Percentiles rank a stretch among this genome's conserved stretches.
Evolutionary conservation across 371 early-diverging fungal genomes (phyloP).

Genomic region (Haplosporangium sp.): DNA sequence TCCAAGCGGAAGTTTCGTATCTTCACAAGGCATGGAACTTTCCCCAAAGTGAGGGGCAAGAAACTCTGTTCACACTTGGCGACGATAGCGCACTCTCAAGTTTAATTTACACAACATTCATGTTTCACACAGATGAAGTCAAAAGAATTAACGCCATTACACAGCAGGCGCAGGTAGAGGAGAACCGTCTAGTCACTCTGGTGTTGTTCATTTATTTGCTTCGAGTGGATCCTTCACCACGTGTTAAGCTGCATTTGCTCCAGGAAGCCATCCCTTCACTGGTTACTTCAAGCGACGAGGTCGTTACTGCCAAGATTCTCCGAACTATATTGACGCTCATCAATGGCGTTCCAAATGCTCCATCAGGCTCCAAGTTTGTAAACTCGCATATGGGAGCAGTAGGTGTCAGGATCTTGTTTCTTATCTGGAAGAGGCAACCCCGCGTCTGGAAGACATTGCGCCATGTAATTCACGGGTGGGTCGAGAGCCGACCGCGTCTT

Average conservation of each 20-base stretch:
- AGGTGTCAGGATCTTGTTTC: slow-evolving; percentile 61
- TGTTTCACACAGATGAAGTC: slow-evolving; percentile 52
- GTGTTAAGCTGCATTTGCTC: slow-evolving; percentile 57
- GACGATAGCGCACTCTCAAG: slow-evolving; percentile 47
- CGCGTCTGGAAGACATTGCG: slow-evolving; percentile 71
- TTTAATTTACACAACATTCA: slow-evolving; percentile 55
- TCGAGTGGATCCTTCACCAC: slow-evolving; percentile 52
- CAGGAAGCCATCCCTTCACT: slow-evolving; percentile 61
- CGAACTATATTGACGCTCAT: slow-evolving; percentile 61
- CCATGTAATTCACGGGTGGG: slow-evolving; percentile 66
- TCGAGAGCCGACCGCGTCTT: slow-evolving; percentile 57
- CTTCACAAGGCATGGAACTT: slow-evolving; percentile 19
- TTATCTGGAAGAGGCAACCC: slow-evolving; percentile 64
- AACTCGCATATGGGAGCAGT: slow-evolving; percentile 61
- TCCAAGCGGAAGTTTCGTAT: slow-evolving; percentile 38
- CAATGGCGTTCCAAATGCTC: slow-evolving; percentile 48
- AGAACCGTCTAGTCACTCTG: slow-evolving; percentile 54
- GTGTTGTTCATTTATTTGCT: slow-evolving; percentile 63
- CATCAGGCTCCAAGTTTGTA: slow-evolving; percentile 30
- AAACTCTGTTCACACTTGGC: slow-evolving; percentile 10
- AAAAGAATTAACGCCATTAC: slow-evolving; percentile 35
- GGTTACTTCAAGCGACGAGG: slow-evolving; percentile 62
- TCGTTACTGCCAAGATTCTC: slow-evolving; percentile 63
- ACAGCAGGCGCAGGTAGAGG: slow-evolving; percentile 46
- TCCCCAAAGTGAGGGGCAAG: background rate